Percentiles rank a stretch among this genome's conserved stretches.
phyloP scores from a whole-genome alignment of 805 yeast genomes.

The Yamadazyma kitorensis region DNA sequence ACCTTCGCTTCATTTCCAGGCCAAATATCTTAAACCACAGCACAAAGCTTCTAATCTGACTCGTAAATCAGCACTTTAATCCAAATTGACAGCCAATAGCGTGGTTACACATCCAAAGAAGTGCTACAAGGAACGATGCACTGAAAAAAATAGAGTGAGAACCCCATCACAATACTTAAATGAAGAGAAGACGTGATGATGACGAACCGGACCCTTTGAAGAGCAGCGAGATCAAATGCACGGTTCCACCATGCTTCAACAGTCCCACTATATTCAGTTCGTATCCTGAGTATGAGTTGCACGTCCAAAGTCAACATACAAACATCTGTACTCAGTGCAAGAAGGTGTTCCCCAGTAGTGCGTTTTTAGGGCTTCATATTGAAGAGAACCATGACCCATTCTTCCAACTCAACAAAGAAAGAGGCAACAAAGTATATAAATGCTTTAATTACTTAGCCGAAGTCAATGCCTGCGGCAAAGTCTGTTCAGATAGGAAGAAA shows the following conservation, averaged over 20 bases:
- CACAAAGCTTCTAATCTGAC: too few relatives aligned
- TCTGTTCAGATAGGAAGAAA: constrained; percentile 36
- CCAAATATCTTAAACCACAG: too few relatives aligned
- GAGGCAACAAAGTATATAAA: constrained; percentile 38
- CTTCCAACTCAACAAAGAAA: constrained; percentile 27
- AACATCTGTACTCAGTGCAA: constrained; percentile 37
- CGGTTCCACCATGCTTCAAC: constrained; percentile 1
- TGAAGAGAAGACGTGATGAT: too few relatives aligned
- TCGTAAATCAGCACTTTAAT: too few relatives aligned
- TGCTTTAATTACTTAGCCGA: constrained; percentile 32
- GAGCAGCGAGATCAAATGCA: too few relatives aligned
- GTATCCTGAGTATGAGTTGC: constrained; percentile 22
- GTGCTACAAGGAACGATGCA: too few relatives aligned
- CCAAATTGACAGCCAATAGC: too few relatives aligned
- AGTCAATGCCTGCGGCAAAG: constrained; percentile 31
- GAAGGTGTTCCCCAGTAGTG: constrained; percentile 41
- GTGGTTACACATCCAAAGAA: too few relatives aligned
- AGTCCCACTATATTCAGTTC: constrained; percentile 1
- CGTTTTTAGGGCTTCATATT: constrained; percentile 45
- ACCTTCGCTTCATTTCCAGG: too few relatives aligned
- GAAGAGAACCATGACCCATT: constrained; percentile 55
- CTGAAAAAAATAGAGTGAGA: too few relatives aligned
- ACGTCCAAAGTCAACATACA: constrained; percentile 23
- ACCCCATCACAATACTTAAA: too few relatives aligned
- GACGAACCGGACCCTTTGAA: too few relatives aligned